Evolutionary conservation across 2,329 filamentous ascomycete species (phyloP).

Genomic region (Hypoxylon sp.): DNA sequence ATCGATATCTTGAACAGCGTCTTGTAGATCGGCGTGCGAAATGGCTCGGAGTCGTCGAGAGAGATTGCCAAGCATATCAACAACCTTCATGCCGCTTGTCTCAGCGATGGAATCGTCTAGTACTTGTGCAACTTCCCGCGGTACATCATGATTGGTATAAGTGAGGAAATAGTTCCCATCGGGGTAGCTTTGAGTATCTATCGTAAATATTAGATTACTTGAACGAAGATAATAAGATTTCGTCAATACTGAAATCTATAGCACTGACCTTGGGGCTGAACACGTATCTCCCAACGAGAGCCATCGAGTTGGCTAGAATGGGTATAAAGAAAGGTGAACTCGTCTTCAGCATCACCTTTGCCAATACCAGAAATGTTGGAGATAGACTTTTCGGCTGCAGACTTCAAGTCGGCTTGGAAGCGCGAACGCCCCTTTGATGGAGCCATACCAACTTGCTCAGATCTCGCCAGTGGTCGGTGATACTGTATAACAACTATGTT

Average conservation of each 20-base stretch:
- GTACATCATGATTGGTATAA: conserved; percentile 44
- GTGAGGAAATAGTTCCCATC: conserved; percentile 42
- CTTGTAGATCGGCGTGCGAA: conserved; percentile 38
- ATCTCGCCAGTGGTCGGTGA: too few species aligned
- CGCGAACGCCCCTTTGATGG: conserved; percentile 26
- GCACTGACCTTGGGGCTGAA: conserved; percentile 53
- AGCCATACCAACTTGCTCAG: conserved; percentile 37
- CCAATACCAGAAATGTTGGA: conserved; percentile 63
- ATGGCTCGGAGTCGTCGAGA: conserved; percentile 47
- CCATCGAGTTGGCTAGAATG: conserved; percentile 44
- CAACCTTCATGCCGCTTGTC: conserved; percentile 40
- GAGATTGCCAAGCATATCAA: conserved; percentile 45
- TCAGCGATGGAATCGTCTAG: conserved; percentile 42
- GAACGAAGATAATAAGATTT: background rate
- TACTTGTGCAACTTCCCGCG: conserved; percentile 33
- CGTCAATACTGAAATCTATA: background rate
- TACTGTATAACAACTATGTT: background rate
- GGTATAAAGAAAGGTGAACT: conserved; percentile 71
- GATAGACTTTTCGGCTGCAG: conserved; percentile 32
- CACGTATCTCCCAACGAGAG: conserved; percentile 52
- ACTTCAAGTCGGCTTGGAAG: conserved; percentile 44
- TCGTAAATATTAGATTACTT: conserved; percentile 2
- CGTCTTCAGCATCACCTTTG: conserved; percentile 76
- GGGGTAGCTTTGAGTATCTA: conserved; percentile 44
- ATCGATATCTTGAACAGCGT: conserved; percentile 52